These are phyloP conservation scores for Nemania sp. DNA, from an alignment of 2,329 filamentous ascomycete species.

Conservation along the genomic window DNA sequence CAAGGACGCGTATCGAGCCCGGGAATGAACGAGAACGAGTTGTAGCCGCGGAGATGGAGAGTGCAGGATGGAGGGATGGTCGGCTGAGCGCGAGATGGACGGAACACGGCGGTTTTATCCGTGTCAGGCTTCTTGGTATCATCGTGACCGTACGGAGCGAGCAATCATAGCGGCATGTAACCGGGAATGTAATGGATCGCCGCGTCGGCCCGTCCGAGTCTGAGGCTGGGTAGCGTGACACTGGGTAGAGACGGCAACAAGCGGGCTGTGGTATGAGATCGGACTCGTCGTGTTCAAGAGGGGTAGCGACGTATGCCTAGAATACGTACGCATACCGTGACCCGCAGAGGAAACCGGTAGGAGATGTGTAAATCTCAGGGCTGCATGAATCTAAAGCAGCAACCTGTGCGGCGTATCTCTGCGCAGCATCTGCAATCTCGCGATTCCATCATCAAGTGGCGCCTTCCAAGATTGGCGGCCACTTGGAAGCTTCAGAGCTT, in stretches of 20 bases:
- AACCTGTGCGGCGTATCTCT: background rate
- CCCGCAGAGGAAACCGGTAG: too few relatives aligned
- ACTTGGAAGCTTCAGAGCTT: constrained; percentile 11
- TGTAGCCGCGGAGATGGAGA: constrained; percentile 1
- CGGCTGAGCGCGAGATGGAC: constrained; percentile 27
- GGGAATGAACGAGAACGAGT: constrained; percentile 1
- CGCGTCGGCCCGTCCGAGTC: too few relatives aligned
- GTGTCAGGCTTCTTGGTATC: constrained; percentile 33
- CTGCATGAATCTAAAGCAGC: background rate
- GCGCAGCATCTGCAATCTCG: constrained; percentile 10
- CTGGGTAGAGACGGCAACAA: background rate
- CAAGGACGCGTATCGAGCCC: constrained; percentile 24
- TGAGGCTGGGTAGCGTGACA: too few relatives aligned
- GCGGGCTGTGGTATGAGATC: background rate
- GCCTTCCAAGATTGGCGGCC: constrained; percentile 12
- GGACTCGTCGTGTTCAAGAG: too few relatives aligned
- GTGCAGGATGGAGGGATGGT: constrained; percentile 14
- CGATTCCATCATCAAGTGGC: constrained; percentile 19
- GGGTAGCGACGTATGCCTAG: too few relatives aligned
- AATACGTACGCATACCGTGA: too few relatives aligned
- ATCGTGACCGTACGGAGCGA: constrained; percentile 24
- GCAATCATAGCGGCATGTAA: constrained; percentile 27
- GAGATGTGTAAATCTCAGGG: too few relatives aligned
- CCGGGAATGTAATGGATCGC: background rate
- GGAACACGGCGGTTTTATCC: constrained; percentile 29